phyloP scores from a whole-genome alignment of 1,284 basidiomycete species.

The Ganoderma multipileum region DNA sequence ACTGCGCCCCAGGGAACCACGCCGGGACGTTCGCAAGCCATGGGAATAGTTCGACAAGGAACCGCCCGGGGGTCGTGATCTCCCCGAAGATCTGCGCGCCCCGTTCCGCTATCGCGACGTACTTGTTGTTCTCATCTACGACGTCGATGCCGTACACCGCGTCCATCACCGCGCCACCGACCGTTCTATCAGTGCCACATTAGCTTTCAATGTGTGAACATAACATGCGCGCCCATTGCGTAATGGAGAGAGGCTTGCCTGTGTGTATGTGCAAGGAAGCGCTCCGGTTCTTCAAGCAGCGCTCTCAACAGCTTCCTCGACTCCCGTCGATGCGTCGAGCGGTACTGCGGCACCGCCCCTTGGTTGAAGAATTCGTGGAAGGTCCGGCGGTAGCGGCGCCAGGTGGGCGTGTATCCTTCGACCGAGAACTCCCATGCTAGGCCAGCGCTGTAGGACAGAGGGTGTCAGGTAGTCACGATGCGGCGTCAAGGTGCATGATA shows the following conservation, averaged over 20 bases:
- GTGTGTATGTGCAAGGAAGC: constrained; percentile 16
- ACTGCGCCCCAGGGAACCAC: constrained; percentile 29
- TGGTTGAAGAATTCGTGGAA: constrained; percentile 26
- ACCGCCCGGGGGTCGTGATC: constrained; percentile 22
- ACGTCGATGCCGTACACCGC: constrained; percentile 42
- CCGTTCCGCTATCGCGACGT: constrained; percentile 13
- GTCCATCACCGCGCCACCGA: constrained; percentile 38
- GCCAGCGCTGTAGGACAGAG: constrained; percentile 3
- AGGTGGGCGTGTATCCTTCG: constrained; percentile 14
- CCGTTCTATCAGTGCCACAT: constrained; percentile 22
- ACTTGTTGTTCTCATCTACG: constrained; percentile 32
- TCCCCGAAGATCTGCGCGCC: constrained; percentile 14
- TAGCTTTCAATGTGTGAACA: background rate
- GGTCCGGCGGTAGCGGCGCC: constrained; percentile 18
- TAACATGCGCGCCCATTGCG: background rate
- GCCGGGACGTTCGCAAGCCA: constrained; percentile 21
- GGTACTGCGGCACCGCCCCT: constrained; percentile 13
- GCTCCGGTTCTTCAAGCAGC: constrained; percentile 13
- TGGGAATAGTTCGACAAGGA: constrained; percentile 31
- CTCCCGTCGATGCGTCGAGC: constrained; percentile 3
- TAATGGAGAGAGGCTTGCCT: background rate
- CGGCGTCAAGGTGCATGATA: background rate
- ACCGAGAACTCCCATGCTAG: constrained; percentile 21
- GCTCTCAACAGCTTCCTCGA: constrained; percentile 9
- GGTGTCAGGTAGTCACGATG: background rate